phyloP scores from a whole-genome alignment of 768 basidiomycete species.

The Boletus sp. region DNA sequence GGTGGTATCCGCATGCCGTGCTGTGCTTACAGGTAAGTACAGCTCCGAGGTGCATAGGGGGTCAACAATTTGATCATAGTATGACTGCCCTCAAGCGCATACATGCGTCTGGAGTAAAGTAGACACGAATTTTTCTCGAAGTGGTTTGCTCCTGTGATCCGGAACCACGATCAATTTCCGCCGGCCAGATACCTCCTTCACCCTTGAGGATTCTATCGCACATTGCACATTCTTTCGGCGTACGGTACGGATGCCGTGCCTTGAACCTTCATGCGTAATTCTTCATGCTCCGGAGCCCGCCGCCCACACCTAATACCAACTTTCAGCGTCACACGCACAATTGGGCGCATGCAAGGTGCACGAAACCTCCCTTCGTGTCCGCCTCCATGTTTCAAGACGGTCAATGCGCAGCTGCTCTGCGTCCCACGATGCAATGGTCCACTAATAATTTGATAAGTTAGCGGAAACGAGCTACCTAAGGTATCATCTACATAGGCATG shows the following conservation, averaged over 20 bases:
- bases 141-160: background rate
- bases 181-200: background rate
- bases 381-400: background rate
- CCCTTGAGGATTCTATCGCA: background rate
- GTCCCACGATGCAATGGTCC: background rate
- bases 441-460: constrained; percentile 18
- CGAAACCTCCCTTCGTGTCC: background rate
- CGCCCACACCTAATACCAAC: background rate
- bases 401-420: background rate
- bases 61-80: background rate
- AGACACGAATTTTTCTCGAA: no score
- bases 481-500: constrained; percentile 6
- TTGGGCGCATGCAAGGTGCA: background rate
- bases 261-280: background rate
- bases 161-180: background rate
- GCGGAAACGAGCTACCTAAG: constrained; percentile 2
- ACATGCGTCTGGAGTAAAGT: no score
- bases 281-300: background rate
- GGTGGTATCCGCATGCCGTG: background rate
- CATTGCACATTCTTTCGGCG: background rate
- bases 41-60: background rate
- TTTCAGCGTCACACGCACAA: background rate
- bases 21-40: background rate
- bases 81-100: background rate
- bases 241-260: background rate